Percentiles rank a stretch among this genome's conserved stretches.
Conservation (phyloP, 208 protist species). For the Plasmodiophora brassicae region DNA sequence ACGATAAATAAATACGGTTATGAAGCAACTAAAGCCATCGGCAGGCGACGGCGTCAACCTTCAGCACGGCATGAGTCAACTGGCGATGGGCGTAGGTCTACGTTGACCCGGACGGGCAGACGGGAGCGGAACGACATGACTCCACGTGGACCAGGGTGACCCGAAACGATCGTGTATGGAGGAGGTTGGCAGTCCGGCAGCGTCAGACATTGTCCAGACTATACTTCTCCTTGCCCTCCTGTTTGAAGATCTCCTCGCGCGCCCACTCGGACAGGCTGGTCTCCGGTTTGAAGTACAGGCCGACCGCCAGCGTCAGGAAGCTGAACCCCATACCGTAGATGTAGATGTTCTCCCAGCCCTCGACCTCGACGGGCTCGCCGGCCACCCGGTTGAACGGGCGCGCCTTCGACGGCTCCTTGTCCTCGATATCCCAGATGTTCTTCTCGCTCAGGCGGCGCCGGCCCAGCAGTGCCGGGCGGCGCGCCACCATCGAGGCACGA, state of each 20-base stretch:
- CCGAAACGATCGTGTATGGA: no score
- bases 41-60: no score
- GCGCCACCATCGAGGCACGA: no score
- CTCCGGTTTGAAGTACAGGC: slow-evolving; percentile 12
- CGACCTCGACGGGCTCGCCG: neutral
- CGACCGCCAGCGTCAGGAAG: neutral
- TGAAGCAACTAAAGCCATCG: no score
- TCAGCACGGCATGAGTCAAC: no score
- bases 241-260: neutral
- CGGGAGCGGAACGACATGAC: no score
- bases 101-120: no score
- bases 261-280: neutral
- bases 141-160: no score
- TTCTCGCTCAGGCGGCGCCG: neutral
- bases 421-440: neutral
- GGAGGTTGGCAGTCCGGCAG: no score
- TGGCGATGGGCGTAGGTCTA: no score
- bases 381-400: neutral
- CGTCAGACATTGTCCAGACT: slow-evolving; percentile 9
- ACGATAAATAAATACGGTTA: no score
- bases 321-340: neutral
- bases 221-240: slow-evolving; percentile 6
- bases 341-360: slow-evolving; percentile 29
- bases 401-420: slow-evolving; percentile 19
- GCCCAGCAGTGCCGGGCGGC: neutral